Base-by-base conservation (phyloP, 2,329 filamentous ascomycete genomes). In the Arthrobotrys pseudoclavata region DNA sequence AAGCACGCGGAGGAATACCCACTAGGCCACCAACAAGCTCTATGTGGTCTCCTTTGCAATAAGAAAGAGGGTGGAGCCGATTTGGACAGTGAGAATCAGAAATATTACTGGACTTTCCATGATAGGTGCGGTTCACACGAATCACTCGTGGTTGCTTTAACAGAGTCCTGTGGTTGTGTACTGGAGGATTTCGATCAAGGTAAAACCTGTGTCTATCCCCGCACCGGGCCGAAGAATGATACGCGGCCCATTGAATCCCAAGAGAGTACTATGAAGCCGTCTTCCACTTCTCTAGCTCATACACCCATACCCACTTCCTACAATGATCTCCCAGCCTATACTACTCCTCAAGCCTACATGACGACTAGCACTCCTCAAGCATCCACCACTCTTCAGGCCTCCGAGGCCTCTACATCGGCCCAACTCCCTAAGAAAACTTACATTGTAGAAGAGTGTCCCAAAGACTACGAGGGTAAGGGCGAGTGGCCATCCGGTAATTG, bases 401-500 rank as follows among this genome's bases (percentile, higher is more conserved):
- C 37, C 37, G 15, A 15, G 37, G 4, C 37, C 5, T 40, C 12
- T n/a, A 40, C 13, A 3, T 15, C 37, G 2, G 37, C 61, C 1
- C 45, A 52, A 1, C n/a, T 45, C 0, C n/a, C 40, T 12, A 60
- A 15, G 55, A 18, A 37, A n/a, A 57, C 50, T 26, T 40, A 18
- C 60, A 5, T 22, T 24, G 70, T 68, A 13, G 34, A 53, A 29
- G 20, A 52, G 18, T 75, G 70, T 15, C 62, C 62, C 15, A 18
- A 42, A n/a, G 48, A 68, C 22, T 75, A 62, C 15, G 7, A 10
- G 10, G 71, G 63, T 0, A 31, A 53, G 15, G 4, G 37, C 10
- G 52, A 63, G 24, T 76, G 71, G 70, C 70, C 70, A 31, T 1
- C 18, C 3, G 62, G 62, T 7, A 75, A 68, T 42, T 75, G 70